Base-by-base conservation (phyloP, 768 basidiomycete species). In the Russula ochroleuca region DNA sequence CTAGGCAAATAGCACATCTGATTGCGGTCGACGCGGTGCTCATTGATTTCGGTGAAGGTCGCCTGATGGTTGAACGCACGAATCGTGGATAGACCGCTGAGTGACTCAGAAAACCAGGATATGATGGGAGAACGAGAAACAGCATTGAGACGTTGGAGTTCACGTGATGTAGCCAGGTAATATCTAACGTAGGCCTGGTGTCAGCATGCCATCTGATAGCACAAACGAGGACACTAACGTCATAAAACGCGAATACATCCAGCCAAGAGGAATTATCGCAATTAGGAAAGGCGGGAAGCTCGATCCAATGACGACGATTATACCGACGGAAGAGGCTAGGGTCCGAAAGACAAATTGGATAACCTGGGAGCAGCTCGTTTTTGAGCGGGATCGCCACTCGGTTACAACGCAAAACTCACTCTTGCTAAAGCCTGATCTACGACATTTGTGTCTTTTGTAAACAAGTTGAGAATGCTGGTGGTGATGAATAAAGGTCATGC, bases 111-210 rank as follows among this genome's bases (percentile, higher is more conserved):
- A 72, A 92, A 92, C 86, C 87, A 90, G 0, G 87, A 88, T 73
- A 96, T 95, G 63, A 98, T 92, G 1, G 95, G 94, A 0, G 91
- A 92, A 43, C 90, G 86, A 6, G 92, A 92, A 28, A 92, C 87
- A 0, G 93, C 89, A 68, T 94, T 92, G 15, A 95, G 79, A 15
- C 92, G 89, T 73, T 94, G 93, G 28, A 94, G 80, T 72, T 94
- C 92, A 28, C 92, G 85, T 1, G 88, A 91, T 0, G 92, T 93
- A 3, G 90, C 80, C 9, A 94, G 82, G 72, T 94, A 94, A 73
- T 96, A 96, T 48, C 91, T 93, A 47, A 21, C 9, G 68, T 2
- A 37, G 37, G n/a, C 6, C 19, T 21, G 23, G 25, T 19, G 51
- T 62, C 14, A 45, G 28, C 17, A 19, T 19, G 1, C 31, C 2